These are phyloP conservation scores for Trichothecium sympodiale DNA, from an alignment of 2,329 filamentous ascomycete species.

Conservation along the genomic window DNA sequence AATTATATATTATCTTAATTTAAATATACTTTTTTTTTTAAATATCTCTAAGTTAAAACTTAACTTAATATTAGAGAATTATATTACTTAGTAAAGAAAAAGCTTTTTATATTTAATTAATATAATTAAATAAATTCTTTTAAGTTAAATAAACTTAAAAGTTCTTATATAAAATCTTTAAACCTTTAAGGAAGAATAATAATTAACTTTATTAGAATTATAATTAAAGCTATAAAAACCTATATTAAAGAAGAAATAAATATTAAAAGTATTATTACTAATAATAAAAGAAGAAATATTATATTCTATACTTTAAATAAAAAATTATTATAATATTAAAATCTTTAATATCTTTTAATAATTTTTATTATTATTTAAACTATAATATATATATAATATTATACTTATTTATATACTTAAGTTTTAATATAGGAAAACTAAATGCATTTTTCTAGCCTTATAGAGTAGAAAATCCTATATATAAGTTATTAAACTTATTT, in stretches of 20 bases:
- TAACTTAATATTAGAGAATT: conserved; percentile 1
- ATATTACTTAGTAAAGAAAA: conserved; percentile 1
- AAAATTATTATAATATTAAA: neutral
- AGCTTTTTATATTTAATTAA: conserved; percentile 1
- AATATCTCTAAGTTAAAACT: no score
- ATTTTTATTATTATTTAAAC: neutral
- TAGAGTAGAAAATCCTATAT: no score
- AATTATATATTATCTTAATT: no score
- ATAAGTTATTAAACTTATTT: neutral
- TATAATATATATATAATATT: neutral
- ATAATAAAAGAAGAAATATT: conserved; percentile 1
- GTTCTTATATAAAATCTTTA: conserved; percentile 1
- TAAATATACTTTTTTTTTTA: neutral
- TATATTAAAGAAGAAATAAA: no score
- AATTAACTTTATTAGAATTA: no score
- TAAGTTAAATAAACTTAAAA: neutral
- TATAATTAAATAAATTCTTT: conserved; percentile 2
- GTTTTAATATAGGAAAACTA: no score
- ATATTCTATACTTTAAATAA: neutral
- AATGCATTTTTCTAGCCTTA: no score
- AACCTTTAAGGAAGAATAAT: conserved; percentile 2
- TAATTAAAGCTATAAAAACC: no score
- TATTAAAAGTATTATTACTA: conserved; percentile 2
- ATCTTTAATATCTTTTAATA: conserved; percentile 1
- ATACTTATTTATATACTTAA: neutral